Evolutionary conservation across 192 early-diverging fungal species (phyloP).

Genomic region (Rhizophagus sp.): DNA sequence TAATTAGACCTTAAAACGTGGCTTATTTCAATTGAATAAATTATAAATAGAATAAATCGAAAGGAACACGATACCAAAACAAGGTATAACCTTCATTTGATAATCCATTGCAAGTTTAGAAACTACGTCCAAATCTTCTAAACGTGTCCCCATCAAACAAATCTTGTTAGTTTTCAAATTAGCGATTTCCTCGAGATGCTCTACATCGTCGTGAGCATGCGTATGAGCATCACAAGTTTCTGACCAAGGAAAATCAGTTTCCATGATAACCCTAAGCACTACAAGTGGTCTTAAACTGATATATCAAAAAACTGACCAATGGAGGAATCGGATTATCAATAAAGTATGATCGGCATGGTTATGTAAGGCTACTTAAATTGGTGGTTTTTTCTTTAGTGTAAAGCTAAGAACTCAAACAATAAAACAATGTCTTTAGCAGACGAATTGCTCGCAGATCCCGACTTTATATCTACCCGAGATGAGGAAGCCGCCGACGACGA

Average conservation of each 20-base stretch:
- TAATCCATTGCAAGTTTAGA: conserved; percentile 34
- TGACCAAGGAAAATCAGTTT: conserved; percentile 15
- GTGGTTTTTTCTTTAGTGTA: too few species aligned
- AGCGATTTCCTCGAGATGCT: conserved; percentile 33
- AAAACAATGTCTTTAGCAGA: conserved; percentile 71
- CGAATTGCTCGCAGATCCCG: conserved; percentile 86
- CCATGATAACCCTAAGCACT: background rate
- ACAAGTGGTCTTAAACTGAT: too few species aligned
- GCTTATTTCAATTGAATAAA: conserved; percentile 1
- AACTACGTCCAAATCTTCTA: conserved; percentile 45
- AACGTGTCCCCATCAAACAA: conserved; percentile 42
- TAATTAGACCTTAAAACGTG: conserved; percentile 22
- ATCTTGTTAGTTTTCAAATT: conserved; percentile 31
- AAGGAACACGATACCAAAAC: conserved; percentile 44
- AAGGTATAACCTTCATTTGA: conserved; percentile 41
- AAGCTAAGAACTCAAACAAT: background rate
- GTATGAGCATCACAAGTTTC: conserved; percentile 40
- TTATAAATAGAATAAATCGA: conserved; percentile 37
- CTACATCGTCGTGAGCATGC: conserved; percentile 43
- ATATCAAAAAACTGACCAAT: too few species aligned
- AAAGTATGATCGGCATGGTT: too few species aligned
- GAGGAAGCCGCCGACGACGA: conserved; percentile 36
- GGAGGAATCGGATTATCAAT: too few species aligned
- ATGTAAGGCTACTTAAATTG: too few species aligned
- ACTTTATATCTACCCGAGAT: conserved; percentile 64